These are phyloP conservation scores for Paxillus ammoniavirescens DNA, from an alignment of 768 basidiomycete genomes.

Conservation along the genomic window DNA sequence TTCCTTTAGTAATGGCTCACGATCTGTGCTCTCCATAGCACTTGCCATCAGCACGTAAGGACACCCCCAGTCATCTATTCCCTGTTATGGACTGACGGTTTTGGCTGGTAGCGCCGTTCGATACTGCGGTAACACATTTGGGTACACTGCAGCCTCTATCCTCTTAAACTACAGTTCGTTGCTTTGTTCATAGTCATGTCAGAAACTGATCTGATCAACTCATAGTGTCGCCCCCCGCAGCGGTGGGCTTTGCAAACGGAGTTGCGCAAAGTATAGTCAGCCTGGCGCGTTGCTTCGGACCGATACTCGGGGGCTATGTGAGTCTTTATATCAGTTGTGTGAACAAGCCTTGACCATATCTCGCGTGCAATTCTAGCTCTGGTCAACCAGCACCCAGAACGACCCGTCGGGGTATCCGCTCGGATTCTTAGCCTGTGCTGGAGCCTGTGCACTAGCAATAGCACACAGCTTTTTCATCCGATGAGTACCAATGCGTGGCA, in stretches of 20 bases:
- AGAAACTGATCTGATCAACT: constrained; percentile 1
- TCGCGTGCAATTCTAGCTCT: constrained; percentile 46
- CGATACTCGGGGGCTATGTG: constrained; percentile 82
- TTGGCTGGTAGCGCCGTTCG: constrained; percentile 63
- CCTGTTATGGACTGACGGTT: not conserved
- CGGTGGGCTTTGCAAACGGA: constrained; percentile 91
- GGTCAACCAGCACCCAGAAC: constrained; percentile 69
- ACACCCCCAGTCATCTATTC: not conserved
- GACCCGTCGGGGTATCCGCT: constrained; percentile 70
- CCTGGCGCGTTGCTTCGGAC: constrained; percentile 87
- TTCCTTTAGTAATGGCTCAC: constrained; percentile 3
- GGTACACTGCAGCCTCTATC: constrained; percentile 88
- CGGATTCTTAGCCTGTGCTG: constrained; percentile 69
- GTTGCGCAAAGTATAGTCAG: constrained; percentile 95
- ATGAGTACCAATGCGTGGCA: constrained; percentile 27
- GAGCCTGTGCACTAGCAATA: constrained; percentile 58
- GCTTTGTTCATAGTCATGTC: not conserved
- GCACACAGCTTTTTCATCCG: constrained; percentile 75
- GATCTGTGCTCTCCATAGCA: constrained; percentile 39
- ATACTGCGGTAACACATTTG: constrained; percentile 86
- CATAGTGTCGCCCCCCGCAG: constrained; percentile 85
- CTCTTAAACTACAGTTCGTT: constrained; percentile 80
- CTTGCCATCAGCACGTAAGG: constrained; percentile 81
- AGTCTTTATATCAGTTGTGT: constrained; percentile 3
- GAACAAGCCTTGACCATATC: not conserved